Evolutionary conservation across 345 rosid species (phyloP), one percentile per base, ranked within the genome.

Genomic region (Draba incana): DNA sequence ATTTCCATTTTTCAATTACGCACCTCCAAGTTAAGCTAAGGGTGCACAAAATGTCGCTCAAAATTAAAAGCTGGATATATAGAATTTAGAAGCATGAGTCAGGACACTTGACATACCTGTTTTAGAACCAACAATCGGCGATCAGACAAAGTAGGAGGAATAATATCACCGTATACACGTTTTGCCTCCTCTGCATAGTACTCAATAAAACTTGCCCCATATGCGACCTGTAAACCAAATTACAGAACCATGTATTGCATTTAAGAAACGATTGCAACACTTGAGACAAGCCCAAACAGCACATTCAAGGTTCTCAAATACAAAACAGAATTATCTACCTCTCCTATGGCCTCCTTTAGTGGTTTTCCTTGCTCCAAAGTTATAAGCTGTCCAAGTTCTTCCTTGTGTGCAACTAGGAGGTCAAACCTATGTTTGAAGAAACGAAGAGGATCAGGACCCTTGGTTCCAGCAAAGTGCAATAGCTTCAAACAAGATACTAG

Each of bases 291-390:
- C 63, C 60, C 69, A 57, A 47, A 52, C 66, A 57, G 49, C 39
- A 57, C 47, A 60, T 33, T 55, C 39, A 55, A n/a, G 20, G 58
- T 55, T 48, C 33, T 41, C 46, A 39, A 33, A 31, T 38, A 62
- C 24, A 56, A 35, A 54, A 71, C 10, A 13, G 52, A 50, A 82
- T 47, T 15, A 25, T 39, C 57, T 82, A 94, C 99, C 98, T 94
- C 98, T 37, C 96, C 98, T 13, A 86, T 68, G 72, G 99, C 96
- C 70, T 94, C 99, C 71, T 85, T 84, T 45, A 91, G 78, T 68
- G 99, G 98, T 74, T 94, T 94, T 46, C 99, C 98, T 84, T 88
- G 93, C 86, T 94, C 99, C 74, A 91, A 80, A 42, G 98, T 92
- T 71, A 94, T 92, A 51, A 91, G 84, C 75, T 89, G 91, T 62